Conservation (phyloP, 1,139 yeast genomes). For the Candida glucosophila region DNA sequence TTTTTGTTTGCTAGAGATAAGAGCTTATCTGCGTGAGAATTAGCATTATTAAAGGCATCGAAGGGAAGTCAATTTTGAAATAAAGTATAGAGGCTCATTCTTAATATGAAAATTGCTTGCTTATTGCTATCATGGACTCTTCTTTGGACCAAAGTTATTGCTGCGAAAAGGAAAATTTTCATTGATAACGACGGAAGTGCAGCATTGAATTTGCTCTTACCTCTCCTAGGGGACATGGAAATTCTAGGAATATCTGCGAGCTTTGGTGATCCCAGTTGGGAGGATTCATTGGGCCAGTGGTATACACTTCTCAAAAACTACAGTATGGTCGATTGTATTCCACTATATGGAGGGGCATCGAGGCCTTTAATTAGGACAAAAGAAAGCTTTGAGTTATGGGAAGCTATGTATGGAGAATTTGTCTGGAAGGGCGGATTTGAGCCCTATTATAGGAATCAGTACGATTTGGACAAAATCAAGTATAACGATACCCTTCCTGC, state of each 20-base stretch:
- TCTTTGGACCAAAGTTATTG: no score
- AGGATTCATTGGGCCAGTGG: conserved; percentile 25
- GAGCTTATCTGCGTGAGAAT: no score
- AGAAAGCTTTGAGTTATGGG: conserved; percentile 30
- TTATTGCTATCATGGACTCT: no score
- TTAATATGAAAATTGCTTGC: no score
- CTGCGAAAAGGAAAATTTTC: no score
- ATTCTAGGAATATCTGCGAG: conserved; percentile 30
- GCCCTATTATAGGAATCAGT: conserved; percentile 17
- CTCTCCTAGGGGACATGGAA: no score
- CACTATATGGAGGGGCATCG: conserved; percentile 28
- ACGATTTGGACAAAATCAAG: conserved; percentile 20
- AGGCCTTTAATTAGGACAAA: conserved; percentile 27
- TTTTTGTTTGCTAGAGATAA: no score
- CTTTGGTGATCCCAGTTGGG: conserved; percentile 28
- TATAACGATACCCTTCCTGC: conserved; percentile 20
- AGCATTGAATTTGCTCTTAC: no score
- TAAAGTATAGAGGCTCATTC: no score
- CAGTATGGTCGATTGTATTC: conserved; percentile 26
- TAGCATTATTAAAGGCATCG: no score
- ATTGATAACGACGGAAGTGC: no score
- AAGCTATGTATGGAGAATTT: conserved; percentile 24
- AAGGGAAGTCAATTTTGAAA: no score
- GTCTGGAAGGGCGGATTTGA: conserved; percentile 35
- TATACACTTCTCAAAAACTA: conserved; percentile 17